Conservation (phyloP, 1,284 basidiomycete species). For the Neolentinus lepideus region DNA sequence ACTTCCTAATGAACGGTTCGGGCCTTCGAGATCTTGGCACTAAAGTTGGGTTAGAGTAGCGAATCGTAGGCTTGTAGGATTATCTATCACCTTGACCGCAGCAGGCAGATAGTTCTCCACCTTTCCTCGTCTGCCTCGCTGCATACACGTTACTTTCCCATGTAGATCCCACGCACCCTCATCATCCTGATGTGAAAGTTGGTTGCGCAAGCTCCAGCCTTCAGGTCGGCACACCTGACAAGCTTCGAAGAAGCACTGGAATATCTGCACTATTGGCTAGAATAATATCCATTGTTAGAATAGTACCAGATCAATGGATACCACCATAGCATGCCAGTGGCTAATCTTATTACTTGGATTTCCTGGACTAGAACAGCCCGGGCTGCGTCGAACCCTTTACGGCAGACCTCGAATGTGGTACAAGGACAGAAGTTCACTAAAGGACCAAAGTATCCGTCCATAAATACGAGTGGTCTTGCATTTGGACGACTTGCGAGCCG, state of each 20-base stretch:
- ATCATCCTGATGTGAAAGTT: not conserved
- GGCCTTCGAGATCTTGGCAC: not conserved
- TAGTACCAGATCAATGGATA: not conserved
- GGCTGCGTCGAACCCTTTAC: not conserved
- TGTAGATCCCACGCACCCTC: not conserved
- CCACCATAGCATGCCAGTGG: not conserved
- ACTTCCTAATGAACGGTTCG: no score
- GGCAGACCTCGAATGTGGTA: not conserved
- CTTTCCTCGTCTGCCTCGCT: not conserved
- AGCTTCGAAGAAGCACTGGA: not conserved
- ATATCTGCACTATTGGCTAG: not conserved
- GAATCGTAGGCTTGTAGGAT: not conserved
- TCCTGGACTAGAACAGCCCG: not conserved
- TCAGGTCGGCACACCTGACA: not conserved
- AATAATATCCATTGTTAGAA: not conserved
- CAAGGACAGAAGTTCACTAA: not conserved
- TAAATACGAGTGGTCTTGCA: not conserved
- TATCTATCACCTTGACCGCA: not conserved
- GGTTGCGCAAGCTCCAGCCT: not conserved
- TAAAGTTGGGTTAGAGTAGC: not conserved
- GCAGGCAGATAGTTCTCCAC: not conserved
- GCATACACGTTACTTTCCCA: not conserved
- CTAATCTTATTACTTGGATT: not conserved
- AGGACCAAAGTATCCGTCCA: not conserved
- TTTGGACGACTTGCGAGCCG: not conserved